A percentile compares a stretch with the other conserved stretches of the same genome.
Conservation (phyloP, 495 filamentous ascomycete genomes). For the Neurospora sp. region DNA sequence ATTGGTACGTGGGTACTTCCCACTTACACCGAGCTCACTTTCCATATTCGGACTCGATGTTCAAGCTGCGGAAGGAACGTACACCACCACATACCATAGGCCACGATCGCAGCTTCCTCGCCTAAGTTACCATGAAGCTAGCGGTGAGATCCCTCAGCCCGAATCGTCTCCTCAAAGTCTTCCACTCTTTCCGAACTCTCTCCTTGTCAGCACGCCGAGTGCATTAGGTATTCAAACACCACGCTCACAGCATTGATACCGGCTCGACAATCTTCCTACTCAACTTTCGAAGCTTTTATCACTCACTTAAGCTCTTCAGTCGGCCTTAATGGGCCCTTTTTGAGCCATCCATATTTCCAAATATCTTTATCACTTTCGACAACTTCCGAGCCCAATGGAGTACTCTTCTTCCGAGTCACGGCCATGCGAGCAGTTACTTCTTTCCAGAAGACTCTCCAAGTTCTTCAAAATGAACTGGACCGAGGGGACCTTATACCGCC, state of each 20-base stretch:
- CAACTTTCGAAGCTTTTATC: background rate
- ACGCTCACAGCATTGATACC: background rate
- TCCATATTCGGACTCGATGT: background rate
- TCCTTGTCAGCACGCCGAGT: background rate
- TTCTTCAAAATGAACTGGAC: slow-evolving; percentile 35
- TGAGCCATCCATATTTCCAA: background rate
- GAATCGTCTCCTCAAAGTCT: background rate
- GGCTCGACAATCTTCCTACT: background rate
- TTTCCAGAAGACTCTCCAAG: background rate
- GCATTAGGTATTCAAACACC: background rate
- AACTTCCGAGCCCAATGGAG: background rate
- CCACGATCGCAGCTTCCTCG: background rate
- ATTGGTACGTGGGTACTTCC: background rate
- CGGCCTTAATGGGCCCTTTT: background rate
- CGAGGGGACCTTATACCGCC: slow-evolving; percentile 30
- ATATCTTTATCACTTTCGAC: background rate
- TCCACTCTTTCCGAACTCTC: background rate
- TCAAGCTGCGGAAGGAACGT: background rate
- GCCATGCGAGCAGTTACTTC: background rate
- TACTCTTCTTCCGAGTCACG: background rate
- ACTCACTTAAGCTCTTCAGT: background rate
- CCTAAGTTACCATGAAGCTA: background rate
- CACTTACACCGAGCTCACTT: background rate
- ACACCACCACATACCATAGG: background rate
- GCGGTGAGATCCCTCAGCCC: background rate